Conservation (phyloP, 805 yeast species). For the Barnettozyma californica region DNA sequence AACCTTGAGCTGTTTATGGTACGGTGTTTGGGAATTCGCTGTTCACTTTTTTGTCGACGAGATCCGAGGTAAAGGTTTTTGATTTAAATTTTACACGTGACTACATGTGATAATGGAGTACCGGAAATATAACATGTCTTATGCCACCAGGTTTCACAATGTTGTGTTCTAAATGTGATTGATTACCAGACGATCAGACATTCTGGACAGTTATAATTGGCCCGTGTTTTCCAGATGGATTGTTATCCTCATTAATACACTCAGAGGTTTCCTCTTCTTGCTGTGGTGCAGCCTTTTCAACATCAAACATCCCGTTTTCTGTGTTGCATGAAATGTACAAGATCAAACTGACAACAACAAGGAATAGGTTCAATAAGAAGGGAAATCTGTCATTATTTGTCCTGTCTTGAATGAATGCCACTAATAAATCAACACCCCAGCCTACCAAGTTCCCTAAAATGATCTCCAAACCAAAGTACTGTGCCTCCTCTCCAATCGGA, state of each 20-base stretch:
- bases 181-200: too few relatives aligned
- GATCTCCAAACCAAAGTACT: constrained; percentile 37
- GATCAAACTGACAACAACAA: constrained; percentile 25
- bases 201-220: too few relatives aligned
- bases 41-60: constrained; percentile 1
- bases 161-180: too few relatives aligned
- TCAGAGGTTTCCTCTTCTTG: not conserved
- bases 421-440: constrained; percentile 36
- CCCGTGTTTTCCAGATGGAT: not conserved
- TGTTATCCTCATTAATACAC: too few relatives aligned
- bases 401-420: constrained; percentile 36
- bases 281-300: constrained; percentile 6
- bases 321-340: constrained; percentile 28
- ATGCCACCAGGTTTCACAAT: too few relatives aligned
- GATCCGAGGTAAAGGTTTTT: not conserved
- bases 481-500: constrained; percentile 39
- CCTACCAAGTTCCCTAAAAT: constrained; percentile 37
- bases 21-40: not conserved
- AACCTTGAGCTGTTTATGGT: not conserved
- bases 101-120: not conserved
- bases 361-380: constrained; percentile 31
- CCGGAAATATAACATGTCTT: too few relatives aligned
- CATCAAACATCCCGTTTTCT: constrained; percentile 30
- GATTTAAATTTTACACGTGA: not conserved
- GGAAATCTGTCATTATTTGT: constrained; percentile 34